Conservation (phyloP, 495 filamentous ascomycete species). For the Aspergillus baeticus region DNA sequence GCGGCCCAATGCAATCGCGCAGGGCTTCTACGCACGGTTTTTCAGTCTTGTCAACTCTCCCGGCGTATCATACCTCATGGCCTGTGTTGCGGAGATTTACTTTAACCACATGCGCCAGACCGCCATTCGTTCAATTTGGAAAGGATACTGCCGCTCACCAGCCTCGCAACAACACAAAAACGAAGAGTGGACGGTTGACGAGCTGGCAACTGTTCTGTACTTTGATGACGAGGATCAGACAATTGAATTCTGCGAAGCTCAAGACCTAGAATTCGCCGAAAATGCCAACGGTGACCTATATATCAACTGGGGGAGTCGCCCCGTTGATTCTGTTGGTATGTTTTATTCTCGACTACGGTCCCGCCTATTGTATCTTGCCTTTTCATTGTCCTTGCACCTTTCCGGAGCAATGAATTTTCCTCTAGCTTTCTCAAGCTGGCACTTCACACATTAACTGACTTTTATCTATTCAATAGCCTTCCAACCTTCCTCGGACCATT, state of each 20-base stretch:
- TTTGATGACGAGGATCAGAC: constrained; percentile 76
- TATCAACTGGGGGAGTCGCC: constrained; percentile 49
- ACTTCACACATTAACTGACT: constrained; percentile 17
- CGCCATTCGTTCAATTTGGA: constrained; percentile 69
- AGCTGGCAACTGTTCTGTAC: constrained; percentile 63
- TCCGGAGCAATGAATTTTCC: background rate
- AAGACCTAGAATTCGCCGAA: constrained; percentile 61
- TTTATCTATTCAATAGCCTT: constrained; percentile 31
- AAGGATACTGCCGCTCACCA: constrained; percentile 51
- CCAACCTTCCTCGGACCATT: constrained; percentile 45
- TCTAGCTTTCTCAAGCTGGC: background rate
- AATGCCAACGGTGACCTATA: constrained; percentile 50
- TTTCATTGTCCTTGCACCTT: background rate
- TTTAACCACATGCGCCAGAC: constrained; percentile 79
- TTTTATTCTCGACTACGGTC: constrained; percentile 12
- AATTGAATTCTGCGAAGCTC: constrained; percentile 63
- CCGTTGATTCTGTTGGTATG: constrained; percentile 45
- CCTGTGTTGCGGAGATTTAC: constrained; percentile 87
- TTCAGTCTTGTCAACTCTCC: constrained; percentile 71
- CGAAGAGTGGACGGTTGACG: constrained; percentile 70
- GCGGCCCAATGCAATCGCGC: constrained; percentile 53
- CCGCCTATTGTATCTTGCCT: constrained; percentile 7
- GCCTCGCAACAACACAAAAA: constrained; percentile 65
- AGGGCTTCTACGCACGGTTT: constrained; percentile 67
- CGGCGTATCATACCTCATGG: constrained; percentile 83